Evolutionary conservation across 176 grass and related monocot genomes (phyloP), one percentile per base, ranked within the genome.

Genomic region (Alopecurus myosuroides): DNA sequence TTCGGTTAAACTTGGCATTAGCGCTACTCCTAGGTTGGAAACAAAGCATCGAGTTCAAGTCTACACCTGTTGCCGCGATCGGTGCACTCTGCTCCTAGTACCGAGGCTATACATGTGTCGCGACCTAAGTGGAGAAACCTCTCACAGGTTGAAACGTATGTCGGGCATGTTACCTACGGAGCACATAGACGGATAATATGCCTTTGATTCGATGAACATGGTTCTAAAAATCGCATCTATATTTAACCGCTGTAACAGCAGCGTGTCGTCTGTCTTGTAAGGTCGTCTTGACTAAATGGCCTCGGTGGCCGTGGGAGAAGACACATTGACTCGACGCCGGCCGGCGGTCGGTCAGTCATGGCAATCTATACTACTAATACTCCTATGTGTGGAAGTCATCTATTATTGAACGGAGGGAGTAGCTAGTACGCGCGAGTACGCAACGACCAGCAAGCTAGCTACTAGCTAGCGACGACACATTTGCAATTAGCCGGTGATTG

Each of bases 1-100:
- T 83, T 75, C 78, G 34, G 85, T 82, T 90, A 85, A 85, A 33
- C 81, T 73, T 90, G 75, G 41, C 87, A 80, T 45, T 53, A 75
- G 75, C 63, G 60, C 26, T 41, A 34, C 58, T 44, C 37, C 77
- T 29, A 73, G 33, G 18, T 9, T 33, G 7, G 44, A 80, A 89
- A 80, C 76, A 89, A 75, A 84, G 2, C 68, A 30, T 55, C 26
- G 79, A 77, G 64, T 79, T 79, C 26, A 71, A 77, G 64, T 79
- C 73, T 79, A 79, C 81, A 74, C 73, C 62, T 82, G 74, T 52
- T 78, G 86, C 74, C 64, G 77, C 9, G 25, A 35, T 40, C 6
- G 25, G 26, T 40, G 44, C 2, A 1, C 37, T 48, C 9, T 41
- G 17, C 26, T 26, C n/a, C 40, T 44, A 45, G 45, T 46, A 25